phyloP scores from a whole-genome alignment of 2,329 filamentous ascomycete species.

The Epichloe festucae region DNA sequence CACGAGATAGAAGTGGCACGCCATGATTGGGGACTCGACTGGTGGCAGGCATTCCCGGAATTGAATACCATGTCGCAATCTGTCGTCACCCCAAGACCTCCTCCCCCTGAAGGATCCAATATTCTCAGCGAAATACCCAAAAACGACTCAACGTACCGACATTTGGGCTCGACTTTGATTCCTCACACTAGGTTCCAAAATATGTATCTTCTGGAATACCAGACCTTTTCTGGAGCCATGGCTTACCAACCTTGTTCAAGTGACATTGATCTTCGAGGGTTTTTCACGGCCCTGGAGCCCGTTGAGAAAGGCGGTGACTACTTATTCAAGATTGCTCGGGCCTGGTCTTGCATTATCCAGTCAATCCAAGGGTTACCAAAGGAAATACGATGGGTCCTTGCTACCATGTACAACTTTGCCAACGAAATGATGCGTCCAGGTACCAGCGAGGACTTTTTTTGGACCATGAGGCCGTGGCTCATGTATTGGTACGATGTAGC shows the following conservation, averaged over 20 bases:
- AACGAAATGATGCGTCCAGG: constrained; percentile 14
- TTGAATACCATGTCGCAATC: background rate
- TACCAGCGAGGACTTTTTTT: constrained; percentile 9
- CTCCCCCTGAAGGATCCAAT: background rate
- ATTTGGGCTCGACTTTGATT: constrained; percentile 11
- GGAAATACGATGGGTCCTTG: constrained; percentile 19
- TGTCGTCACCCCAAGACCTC: background rate
- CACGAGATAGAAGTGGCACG: constrained; percentile 1
- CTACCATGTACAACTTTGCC: constrained; percentile 19
- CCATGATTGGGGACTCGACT: background rate
- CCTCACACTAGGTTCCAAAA: constrained; percentile 10
- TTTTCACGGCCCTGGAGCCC: constrained; percentile 12
- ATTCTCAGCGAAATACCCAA: constrained; percentile 10
- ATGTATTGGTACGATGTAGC: constrained; percentile 16
- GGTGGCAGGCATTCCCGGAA: background rate
- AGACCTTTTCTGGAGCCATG: constrained; percentile 13
- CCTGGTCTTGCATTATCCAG: constrained; percentile 20
- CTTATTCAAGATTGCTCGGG: constrained; percentile 16
- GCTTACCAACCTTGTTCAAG: constrained; percentile 20
- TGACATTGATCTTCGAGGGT: constrained; percentile 8
- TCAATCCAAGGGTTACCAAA: constrained; percentile 11
- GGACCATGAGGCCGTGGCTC: constrained; percentile 17
- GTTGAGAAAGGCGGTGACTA: constrained; percentile 12
- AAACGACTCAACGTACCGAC: constrained; percentile 13
- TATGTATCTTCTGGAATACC: constrained; percentile 15